Evolutionary conservation across 352 stramenopile species (phyloP), one percentile per base, ranked within the genome.

Genomic region (Pythium rhizo-oryzae): DNA sequence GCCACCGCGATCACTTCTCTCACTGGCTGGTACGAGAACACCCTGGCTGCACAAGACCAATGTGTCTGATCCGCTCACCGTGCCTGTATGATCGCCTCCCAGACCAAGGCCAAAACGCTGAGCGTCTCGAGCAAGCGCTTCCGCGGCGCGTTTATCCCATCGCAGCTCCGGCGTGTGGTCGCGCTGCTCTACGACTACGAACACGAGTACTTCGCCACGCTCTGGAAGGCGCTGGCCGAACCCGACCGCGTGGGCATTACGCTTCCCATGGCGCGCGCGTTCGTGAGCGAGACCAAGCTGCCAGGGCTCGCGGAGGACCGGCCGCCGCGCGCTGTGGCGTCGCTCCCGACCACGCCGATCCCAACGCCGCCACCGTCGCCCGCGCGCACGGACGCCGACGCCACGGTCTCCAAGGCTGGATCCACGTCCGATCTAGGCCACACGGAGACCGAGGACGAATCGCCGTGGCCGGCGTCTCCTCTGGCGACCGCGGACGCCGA

Each of bases 141-240:
- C 16, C 54, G 53, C 21, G 62, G 54, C 12, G 62, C 28, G 8
- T 69, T 69, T 16, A 63, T 63, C 53, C 1, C 41, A 3, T 21
- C 53, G 54, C 62, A 69, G 47, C 54, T 69, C 1, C 28, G 58
- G 30, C 41, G 28, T 13, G 62, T 59, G 4, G 62, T 69, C 15
- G 62, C 63, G 62, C 30, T 63, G 7, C 41, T 69, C 37, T 69
- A 69, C 54, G 62, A 69, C n/a, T 69, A 58, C 25, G 53, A 69
- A 21, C 54, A 58, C 18, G 33, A 44, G 23, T 35, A 39, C 33
- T 68, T 68, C 23, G 62, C 51, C 16, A 15, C 9, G 4, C 41
- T 62, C 9, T 68, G 62, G 62, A 68, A 62, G 30, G n/a, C 18
- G 28, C 30, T 62, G 9, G 4, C 18, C 0, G 51, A 61, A 13